phyloP scores from a whole-genome alignment of 2,329 filamentous ascomycete genomes.

The Teratosphaeria epicoccoides region DNA sequence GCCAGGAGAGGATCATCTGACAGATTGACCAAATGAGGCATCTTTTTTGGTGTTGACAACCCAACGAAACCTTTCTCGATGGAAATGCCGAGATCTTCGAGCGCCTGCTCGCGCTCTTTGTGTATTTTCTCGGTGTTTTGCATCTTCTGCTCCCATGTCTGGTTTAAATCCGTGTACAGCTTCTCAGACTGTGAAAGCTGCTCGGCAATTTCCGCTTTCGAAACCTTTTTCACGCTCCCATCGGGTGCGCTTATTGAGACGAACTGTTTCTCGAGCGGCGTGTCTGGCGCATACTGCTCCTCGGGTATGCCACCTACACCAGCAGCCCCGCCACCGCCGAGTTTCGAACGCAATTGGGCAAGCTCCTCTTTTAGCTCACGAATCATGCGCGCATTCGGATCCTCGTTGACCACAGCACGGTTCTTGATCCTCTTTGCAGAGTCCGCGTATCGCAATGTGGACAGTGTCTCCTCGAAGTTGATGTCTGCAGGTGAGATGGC shows the following conservation, averaged over 20 bases:
- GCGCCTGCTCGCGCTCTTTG: slow-evolving; percentile 86
- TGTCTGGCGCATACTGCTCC: slow-evolving; percentile 83
- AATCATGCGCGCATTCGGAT: slow-evolving; percentile 98
- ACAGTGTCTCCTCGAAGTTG: slow-evolving; percentile 96
- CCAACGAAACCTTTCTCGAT: slow-evolving; percentile 98
- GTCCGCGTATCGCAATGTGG: slow-evolving; percentile 90
- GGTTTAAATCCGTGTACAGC: slow-evolving; percentile 86
- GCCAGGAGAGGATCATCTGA: slow-evolving; percentile 73
- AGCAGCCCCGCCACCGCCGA: slow-evolving; percentile 41
- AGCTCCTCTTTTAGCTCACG: slow-evolving; percentile 94
- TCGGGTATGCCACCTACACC: slow-evolving; percentile 40
- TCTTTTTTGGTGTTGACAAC: slow-evolving; percentile 92
- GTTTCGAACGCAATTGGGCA: slow-evolving; percentile 72
- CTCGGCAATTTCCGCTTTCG: slow-evolving; percentile 95
- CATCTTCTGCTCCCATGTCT: slow-evolving; percentile 97
- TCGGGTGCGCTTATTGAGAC: slow-evolving; percentile 85
- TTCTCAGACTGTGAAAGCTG: slow-evolving; percentile 96
- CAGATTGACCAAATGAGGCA: slow-evolving; percentile 96
- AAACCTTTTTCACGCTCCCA: slow-evolving; percentile 84
- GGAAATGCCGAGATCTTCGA: slow-evolving; percentile 95
- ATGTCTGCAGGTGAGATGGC: slow-evolving; percentile 97
- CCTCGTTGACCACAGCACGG: slow-evolving; percentile 96
- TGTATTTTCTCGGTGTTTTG: slow-evolving; percentile 93
- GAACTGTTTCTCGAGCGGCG: slow-evolving; percentile 88
- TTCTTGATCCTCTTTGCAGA: slow-evolving; percentile 99